phyloP scores from a whole-genome alignment of 2,329 filamentous ascomycete genomes.

The Xylariales sp. region DNA sequence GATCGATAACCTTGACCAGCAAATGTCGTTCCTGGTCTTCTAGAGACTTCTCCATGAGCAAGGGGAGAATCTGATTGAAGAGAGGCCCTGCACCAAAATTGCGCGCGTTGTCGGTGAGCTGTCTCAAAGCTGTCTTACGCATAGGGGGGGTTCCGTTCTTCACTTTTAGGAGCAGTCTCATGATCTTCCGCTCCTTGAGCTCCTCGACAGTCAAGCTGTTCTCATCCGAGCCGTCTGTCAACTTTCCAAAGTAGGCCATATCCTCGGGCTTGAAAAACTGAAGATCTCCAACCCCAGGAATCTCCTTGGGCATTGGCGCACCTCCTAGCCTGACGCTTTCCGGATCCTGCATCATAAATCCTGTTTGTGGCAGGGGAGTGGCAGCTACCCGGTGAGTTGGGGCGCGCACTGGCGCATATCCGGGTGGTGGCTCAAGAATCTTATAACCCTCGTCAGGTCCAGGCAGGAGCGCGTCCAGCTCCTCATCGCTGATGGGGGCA shows the following conservation, averaged over 20 bases:
- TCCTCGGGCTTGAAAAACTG: conserved; percentile 99
- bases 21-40: conserved; percentile 98
- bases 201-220: conserved; percentile 90
- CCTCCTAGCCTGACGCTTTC: conserved; percentile 78
- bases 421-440: conserved; percentile 82
- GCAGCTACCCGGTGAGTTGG: conserved; percentile 71
- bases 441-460: conserved; percentile 89
- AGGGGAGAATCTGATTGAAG: conserved; percentile 94
- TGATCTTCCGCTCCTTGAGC: conserved; percentile 96
- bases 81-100: conserved; percentile 91
- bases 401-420: conserved; percentile 80
- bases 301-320: conserved; percentile 90
- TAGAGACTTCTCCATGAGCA: conserved; percentile 96
- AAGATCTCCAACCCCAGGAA: conserved; percentile 90
- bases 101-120: conserved; percentile 94
- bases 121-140: conserved; percentile 95
- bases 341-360: conserved; percentile 97
- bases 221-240: conserved; percentile 91
- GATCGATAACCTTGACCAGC: conserved; percentile 97
- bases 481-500: conserved; percentile 83
- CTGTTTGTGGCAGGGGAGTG: conserved; percentile 71
- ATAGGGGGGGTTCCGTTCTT: conserved; percentile 99
- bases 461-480: conserved; percentile 87
- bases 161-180: conserved; percentile 93
- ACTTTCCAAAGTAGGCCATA: conserved; percentile 97